Evolutionary conservation across 805 yeast species (phyloP).

Genomic region (Candida chauliodis): DNA sequence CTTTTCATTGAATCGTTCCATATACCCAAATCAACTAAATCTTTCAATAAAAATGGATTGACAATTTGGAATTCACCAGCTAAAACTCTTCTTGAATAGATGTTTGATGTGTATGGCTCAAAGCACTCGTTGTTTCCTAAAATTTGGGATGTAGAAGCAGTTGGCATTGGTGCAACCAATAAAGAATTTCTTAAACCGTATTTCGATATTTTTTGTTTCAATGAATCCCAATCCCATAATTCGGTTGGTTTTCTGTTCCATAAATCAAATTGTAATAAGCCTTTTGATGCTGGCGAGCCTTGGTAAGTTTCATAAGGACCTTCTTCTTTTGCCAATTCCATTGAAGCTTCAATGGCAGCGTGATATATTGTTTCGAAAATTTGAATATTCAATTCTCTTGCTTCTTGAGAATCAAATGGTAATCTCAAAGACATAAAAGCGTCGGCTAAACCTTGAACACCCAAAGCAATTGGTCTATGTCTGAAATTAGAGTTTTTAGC

Average conservation of each 20-base stretch:
- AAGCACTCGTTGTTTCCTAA: constrained; percentile 61
- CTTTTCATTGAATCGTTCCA: constrained; percentile 60
- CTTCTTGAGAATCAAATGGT: constrained; percentile 57
- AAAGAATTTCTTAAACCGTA: constrained; percentile 57
- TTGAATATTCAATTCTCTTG: constrained; percentile 53
- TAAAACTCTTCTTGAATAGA: constrained; percentile 58
- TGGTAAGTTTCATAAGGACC: constrained; percentile 50
- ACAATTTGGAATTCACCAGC: constrained; percentile 66
- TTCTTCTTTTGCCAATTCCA: constrained; percentile 49
- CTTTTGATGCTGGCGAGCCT: constrained; percentile 60
- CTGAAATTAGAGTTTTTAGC: constrained; percentile 53
- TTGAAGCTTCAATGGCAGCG: constrained; percentile 55
- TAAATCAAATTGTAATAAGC: constrained; percentile 53
- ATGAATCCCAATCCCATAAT: constrained; percentile 56
- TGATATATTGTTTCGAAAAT: constrained; percentile 62
- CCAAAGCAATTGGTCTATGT: constrained; percentile 60
- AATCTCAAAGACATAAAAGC: constrained; percentile 52
- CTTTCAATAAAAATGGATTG: constrained; percentile 55
- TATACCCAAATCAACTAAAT: constrained; percentile 54
- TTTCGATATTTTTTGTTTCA: constrained; percentile 45
- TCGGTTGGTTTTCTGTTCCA: constrained; percentile 60
- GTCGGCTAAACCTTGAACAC: constrained; percentile 64
- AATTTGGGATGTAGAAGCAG: constrained; percentile 64
- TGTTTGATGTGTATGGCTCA: constrained; percentile 61
- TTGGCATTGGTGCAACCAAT: constrained; percentile 64